A percentile compares a stretch with the other conserved stretches of the same genome.
These are phyloP conservation scores for Hypoxylon sp. DNA, from an alignment of 2,329 filamentous ascomycete genomes.

Conservation along the genomic window DNA sequence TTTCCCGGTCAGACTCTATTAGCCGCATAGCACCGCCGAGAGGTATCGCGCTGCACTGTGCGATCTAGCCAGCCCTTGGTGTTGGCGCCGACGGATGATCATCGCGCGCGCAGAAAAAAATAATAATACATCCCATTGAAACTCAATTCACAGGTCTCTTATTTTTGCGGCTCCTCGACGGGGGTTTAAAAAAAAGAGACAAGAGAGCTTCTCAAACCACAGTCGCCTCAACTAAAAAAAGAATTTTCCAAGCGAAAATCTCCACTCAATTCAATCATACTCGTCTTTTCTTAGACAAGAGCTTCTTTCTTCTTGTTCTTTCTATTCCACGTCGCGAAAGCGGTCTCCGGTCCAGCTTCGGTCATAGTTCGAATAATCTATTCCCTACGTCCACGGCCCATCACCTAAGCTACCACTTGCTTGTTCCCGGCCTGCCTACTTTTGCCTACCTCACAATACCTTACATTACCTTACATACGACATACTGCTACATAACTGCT, in stretches of 20 bases:
- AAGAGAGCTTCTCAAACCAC: constrained; percentile 40
- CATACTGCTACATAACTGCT: background rate
- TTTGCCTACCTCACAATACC: constrained; percentile 2
- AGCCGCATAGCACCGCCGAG: constrained; percentile 46
- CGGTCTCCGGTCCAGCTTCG: constrained; percentile 44
- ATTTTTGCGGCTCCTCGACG: constrained; percentile 45
- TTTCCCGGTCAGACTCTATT: constrained; percentile 47
- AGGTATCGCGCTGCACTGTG: constrained; percentile 42
- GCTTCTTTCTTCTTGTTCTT: constrained; percentile 25
- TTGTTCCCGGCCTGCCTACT: constrained; percentile 5
- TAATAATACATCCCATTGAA: constrained; percentile 37
- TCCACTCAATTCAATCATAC: constrained; percentile 45
- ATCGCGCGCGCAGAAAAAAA: constrained; percentile 32
- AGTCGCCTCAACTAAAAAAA: constrained; percentile 47
- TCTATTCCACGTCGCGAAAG: constrained; percentile 32
- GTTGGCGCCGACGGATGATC: constrained; percentile 44
- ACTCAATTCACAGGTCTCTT: constrained; percentile 40
- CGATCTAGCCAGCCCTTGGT: constrained; percentile 40
- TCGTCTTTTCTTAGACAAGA: constrained; percentile 39
- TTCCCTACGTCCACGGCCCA: constrained; percentile 5
- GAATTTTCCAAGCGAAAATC: constrained; percentile 44
- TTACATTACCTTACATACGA: constrained; percentile 1
- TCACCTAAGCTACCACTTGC: constrained; percentile 17
- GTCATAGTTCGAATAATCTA: constrained; percentile 32
- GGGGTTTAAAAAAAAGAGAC: constrained; percentile 29